Conservation (phyloP, 1,284 basidiomycete genomes). For the Trichosporon faecale region DNA sequence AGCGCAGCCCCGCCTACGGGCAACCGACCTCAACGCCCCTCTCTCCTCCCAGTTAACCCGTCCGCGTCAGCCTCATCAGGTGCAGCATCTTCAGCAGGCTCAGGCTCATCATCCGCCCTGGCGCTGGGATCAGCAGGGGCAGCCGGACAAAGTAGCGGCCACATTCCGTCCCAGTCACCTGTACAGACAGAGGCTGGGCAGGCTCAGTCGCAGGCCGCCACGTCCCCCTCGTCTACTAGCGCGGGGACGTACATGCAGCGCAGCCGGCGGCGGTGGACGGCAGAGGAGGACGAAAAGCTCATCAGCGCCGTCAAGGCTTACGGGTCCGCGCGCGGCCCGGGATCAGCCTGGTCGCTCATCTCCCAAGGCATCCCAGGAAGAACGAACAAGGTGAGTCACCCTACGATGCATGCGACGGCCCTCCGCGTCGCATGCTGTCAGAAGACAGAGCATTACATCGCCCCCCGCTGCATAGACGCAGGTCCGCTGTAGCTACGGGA, state of each 20-base stretch:
- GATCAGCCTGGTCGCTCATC: slow-evolving; percentile 27
- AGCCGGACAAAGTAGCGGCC: neutral
- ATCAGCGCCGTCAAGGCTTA: slow-evolving; percentile 24
- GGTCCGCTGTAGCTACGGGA: neutral
- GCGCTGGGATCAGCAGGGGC: neutral
- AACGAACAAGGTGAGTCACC: slow-evolving; percentile 28
- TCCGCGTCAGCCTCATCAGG: neutral
- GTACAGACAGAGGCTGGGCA: neutral
- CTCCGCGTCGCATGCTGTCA: neutral
- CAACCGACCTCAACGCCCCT: neutral
- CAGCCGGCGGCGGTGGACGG: slow-evolving; percentile 23
- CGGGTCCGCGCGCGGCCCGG: slow-evolving; percentile 20
- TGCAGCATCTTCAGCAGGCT: neutral
- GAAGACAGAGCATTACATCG: neutral
- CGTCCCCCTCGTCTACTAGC: neutral
- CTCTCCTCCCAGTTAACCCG: neutral
- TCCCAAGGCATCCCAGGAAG: slow-evolving; percentile 18
- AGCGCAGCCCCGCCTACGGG: neutral
- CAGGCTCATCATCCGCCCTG: neutral
- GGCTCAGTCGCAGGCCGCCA: neutral
- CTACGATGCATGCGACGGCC: neutral
- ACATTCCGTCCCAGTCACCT: neutral
- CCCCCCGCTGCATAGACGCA: neutral
- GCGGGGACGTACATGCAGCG: slow-evolving; percentile 1
- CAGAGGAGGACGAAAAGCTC: slow-evolving; percentile 25